Evolutionary conservation across 192 early-diverging fungal species (phyloP), one percentile per base, ranked within the genome.

Genomic region (Dissophora ornata): DNA sequence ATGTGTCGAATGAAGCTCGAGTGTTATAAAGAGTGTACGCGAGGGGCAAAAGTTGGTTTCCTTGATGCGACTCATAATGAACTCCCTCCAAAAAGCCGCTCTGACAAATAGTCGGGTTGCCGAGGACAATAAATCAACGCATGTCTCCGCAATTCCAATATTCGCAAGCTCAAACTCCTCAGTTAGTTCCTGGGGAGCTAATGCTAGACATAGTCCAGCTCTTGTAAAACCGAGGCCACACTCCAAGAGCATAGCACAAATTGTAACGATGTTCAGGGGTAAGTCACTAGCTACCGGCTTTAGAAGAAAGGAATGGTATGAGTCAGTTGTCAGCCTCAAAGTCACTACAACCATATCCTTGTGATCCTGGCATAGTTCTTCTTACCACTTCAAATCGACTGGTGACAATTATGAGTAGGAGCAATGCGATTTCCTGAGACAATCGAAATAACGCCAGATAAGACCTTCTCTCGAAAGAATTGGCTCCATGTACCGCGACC

Each of bases 161-260:
- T 48, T 2, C 28, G 33, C 10, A 21, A 2, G 28, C 9, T 28
- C 2, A 29, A 30, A 46, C 22, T 6, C 58, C 48, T 4, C 29
- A 19, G 29, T 18, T 4, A 32, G 45, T 7, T 45, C 15, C 44
- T 46, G n/a, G n/a, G n/a, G 40, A 32, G 58, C n/a, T 4, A 48
- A 34, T 0, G 48, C 34, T n/a, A n/a, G 46, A 16, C 45, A 60
- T 32, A 60, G 30, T 2, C 58, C 58, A 60, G 58, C 29, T 21
- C 19, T 60, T n/a, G 48, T 60, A 48, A 60, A 60, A 28, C 30
- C 58, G 28, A 60, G 21, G 11, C 28, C 58, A 16, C 18, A 29
- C 7, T 60, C 58, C 4, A 48, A 33, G 19, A 60, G 58, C 46
- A 49, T 18, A 33, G 58, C 13, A 21, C 29, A 28, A 12, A 60